phyloP scores from a whole-genome alignment of 2,329 filamentous ascomycete species.

The Phialophora expanda region DNA sequence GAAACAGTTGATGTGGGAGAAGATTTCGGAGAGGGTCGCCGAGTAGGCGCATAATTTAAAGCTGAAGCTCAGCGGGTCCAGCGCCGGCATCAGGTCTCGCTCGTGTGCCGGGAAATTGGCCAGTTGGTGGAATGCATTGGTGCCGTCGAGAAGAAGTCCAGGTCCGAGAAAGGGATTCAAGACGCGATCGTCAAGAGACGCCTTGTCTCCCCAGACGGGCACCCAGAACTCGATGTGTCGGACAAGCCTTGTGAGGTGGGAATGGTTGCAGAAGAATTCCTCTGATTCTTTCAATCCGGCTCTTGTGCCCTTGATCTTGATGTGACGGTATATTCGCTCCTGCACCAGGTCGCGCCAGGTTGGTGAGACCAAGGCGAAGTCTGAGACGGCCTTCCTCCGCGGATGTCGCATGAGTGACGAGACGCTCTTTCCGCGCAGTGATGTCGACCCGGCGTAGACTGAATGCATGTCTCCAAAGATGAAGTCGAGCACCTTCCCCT shows the following conservation, averaged over 20 bases:
- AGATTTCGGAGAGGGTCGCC: slow-evolving; percentile 72
- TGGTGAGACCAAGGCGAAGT: slow-evolving; percentile 63
- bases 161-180: slow-evolving; percentile 23
- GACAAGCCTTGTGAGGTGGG: slow-evolving; percentile 67
- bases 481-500: slow-evolving; percentile 73
- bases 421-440: slow-evolving; percentile 65
- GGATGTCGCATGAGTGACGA: slow-evolving; percentile 66
- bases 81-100: slow-evolving; percentile 46
- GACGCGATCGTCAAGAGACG: slow-evolving; percentile 26
- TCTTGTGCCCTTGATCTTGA: slow-evolving; percentile 74
- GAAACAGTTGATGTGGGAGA: slow-evolving; percentile 64
- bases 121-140: slow-evolving; percentile 25
- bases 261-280: slow-evolving; percentile 63
- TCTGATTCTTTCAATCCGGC: slow-evolving; percentile 66
- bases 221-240: slow-evolving; percentile 80
- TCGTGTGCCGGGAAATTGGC: slow-evolving; percentile 24
- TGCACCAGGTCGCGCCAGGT: slow-evolving; percentile 73
- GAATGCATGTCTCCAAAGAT: slow-evolving; percentile 72
- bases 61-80: slow-evolving; percentile 59
- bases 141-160: slow-evolving; percentile 17
- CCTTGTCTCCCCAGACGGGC: slow-evolving; percentile 69
- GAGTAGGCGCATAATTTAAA: slow-evolving; percentile 69
- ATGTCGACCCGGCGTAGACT: slow-evolving; percentile 61
- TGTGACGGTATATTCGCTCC: slow-evolving; percentile 73
- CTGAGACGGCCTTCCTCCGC: slow-evolving; percentile 68